These are phyloP conservation scores for Mucor irregularis DNA, from an alignment of 371 early-diverging fungal genomes.

Conservation along the genomic window DNA sequence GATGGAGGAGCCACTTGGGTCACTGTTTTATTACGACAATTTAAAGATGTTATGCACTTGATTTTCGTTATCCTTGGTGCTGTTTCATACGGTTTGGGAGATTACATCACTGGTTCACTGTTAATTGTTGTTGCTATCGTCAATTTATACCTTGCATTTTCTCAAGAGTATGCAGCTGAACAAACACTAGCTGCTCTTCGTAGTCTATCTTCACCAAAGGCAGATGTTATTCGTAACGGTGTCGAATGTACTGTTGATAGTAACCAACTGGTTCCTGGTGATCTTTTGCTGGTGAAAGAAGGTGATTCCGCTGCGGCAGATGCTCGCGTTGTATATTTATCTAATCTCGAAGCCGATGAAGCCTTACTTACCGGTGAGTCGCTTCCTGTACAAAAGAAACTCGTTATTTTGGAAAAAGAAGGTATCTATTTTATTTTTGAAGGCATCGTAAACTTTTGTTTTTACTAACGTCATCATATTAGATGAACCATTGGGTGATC, in stretches of 20 bases:
- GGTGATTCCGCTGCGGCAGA: conserved; percentile 92
- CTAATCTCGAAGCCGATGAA: conserved; percentile 84
- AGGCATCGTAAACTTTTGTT: background rate
- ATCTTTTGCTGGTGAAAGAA: conserved; percentile 80
- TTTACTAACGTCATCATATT: background rate
- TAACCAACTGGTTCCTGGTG: conserved; percentile 83
- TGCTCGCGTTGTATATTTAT: conserved; percentile 73
- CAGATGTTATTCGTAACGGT: conserved; percentile 80
- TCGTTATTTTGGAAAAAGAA: conserved; percentile 22
- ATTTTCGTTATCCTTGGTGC: conserved; percentile 73
- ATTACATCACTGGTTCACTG: conserved; percentile 67
- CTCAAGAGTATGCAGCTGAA: conserved; percentile 88
- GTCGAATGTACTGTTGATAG: conserved; percentile 64
- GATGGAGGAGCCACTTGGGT: conserved; percentile 63
- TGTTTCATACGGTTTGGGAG: conserved; percentile 54
- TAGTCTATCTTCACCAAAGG: conserved; percentile 75
- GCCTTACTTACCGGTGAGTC: conserved; percentile 86
- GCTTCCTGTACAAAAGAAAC: conserved; percentile 67
- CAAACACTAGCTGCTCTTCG: conserved; percentile 85
- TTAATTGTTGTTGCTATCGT: conserved; percentile 72
- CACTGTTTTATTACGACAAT: conserved; percentile 76
- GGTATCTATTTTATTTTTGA: conserved; percentile 7
- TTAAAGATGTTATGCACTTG: conserved; percentile 82
- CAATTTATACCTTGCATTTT: conserved; percentile 82
- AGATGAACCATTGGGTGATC: conserved; percentile 72